Percentiles rank a stretch among this genome's conserved stretches.
phyloP scores from a whole-genome alignment of 2,329 filamentous ascomycete genomes.

The Penicillium sp. region DNA sequence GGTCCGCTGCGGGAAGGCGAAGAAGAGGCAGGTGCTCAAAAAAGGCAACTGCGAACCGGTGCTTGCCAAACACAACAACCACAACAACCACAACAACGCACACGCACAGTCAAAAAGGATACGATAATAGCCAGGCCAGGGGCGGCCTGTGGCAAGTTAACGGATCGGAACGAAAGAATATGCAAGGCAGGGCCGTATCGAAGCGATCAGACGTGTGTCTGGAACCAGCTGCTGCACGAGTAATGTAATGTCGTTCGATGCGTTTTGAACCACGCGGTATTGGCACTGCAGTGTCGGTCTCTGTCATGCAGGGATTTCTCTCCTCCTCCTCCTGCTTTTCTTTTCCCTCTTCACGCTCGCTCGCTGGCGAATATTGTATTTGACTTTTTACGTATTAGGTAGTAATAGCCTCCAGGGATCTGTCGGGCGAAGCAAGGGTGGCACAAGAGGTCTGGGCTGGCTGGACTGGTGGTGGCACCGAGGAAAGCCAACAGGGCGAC shows the following conservation, averaged over 20 bases:
- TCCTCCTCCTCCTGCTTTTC: neutral
- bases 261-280: neutral
- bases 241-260: slow-evolving; percentile 2
- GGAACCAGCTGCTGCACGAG: neutral
- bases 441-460: neutral
- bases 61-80: neutral
- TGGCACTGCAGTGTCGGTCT: slow-evolving; percentile 4
- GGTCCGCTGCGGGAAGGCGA: neutral
- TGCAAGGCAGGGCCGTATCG: neutral
- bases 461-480: neutral
- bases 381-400: neutral
- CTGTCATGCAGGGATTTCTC: slow-evolving; percentile 4
- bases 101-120: neutral
- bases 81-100: neutral
- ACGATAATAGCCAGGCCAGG: neutral
- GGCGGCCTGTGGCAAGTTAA: neutral
- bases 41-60: slow-evolving; percentile 9
- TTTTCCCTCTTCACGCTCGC: neutral
- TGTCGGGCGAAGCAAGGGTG: neutral
- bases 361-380: neutral
- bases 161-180: neutral
- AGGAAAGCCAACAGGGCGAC: neutral
- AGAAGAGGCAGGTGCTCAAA: neutral
- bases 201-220: slow-evolving; percentile 6
- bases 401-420: neutral